phyloP scores from a whole-genome alignment of 805 yeast genomes.

The Clavispora santaluciae region DNA sequence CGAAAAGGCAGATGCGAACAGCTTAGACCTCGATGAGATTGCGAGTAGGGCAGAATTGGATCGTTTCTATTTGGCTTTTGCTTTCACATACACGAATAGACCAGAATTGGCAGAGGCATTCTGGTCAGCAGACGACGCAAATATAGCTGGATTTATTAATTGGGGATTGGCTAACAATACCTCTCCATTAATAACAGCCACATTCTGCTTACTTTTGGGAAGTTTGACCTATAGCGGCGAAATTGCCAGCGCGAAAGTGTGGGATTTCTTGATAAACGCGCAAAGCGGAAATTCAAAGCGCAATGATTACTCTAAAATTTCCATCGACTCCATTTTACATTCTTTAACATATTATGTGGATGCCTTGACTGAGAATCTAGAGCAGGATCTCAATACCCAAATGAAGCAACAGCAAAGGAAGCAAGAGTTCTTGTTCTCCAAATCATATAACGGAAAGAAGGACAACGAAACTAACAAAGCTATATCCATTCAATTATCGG shows the following conservation, averaged over 20 bases:
- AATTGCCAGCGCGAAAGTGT: constrained; percentile 40
- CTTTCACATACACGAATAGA: constrained; percentile 61
- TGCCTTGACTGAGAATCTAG: constrained; percentile 38
- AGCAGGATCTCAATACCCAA: constrained; percentile 28
- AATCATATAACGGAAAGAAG: constrained; percentile 6
- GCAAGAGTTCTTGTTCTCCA: constrained; percentile 25
- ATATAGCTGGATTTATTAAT: constrained; percentile 71
- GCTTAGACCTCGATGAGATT: constrained; percentile 53
- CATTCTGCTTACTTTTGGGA: constrained; percentile 74
- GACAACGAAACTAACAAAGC: constrained; percentile 24
- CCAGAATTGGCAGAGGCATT: constrained; percentile 53
- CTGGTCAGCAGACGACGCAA: constrained; percentile 53
- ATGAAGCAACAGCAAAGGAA: constrained; percentile 28
- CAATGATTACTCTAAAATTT: constrained; percentile 40
- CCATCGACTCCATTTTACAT: constrained; percentile 53
- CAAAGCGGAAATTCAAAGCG: constrained; percentile 27
- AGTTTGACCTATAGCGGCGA: constrained; percentile 62
- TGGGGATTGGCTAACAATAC: constrained; percentile 83
- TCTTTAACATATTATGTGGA: constrained; percentile 51
- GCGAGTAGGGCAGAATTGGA: constrained; percentile 81
- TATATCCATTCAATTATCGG: constrained; percentile 54
- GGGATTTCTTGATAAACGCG: constrained; percentile 33
- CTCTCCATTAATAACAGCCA: constrained; percentile 75
- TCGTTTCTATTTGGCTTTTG: constrained; percentile 73
- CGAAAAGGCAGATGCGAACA: background rate